phyloP scores from a whole-genome alignment of 2,329 filamentous ascomycete genomes.

The Monilinia polystroma region DNA sequence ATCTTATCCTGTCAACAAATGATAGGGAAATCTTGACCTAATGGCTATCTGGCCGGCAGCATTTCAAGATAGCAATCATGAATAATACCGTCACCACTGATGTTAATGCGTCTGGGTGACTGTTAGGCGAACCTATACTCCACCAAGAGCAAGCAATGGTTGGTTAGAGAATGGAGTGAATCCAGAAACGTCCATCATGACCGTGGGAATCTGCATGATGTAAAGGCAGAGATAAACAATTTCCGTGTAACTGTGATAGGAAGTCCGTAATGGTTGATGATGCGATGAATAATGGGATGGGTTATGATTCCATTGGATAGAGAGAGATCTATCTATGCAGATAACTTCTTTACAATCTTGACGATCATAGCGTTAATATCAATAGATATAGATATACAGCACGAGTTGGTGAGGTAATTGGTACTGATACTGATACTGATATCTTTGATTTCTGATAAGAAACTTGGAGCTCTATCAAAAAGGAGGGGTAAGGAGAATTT shows the following conservation, averaged over 20 bases:
- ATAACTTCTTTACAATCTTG: background rate
- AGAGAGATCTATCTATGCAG: background rate
- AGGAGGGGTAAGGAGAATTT: slow-evolving; percentile 9
- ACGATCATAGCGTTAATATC: background rate
- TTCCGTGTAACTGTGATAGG: slow-evolving; percentile 17
- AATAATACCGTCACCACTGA: slow-evolving; percentile 15
- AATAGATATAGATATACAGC: background rate
- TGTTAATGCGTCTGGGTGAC: slow-evolving; percentile 2
- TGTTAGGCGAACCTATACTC: slow-evolving; percentile 10
- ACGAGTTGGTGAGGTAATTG: slow-evolving; percentile 19
- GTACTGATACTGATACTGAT: slow-evolving; percentile 8
- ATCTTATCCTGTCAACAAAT: slow-evolving; percentile 12
- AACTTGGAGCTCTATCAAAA: slow-evolving; percentile 18
- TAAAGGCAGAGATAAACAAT: slow-evolving; percentile 5
- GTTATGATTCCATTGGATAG: no score
- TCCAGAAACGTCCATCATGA: background rate
- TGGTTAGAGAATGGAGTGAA: background rate
- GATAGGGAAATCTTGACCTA: slow-evolving; percentile 1
- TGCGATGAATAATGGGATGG: background rate
- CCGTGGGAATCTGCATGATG: slow-evolving; percentile 11
- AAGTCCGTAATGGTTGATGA: background rate
- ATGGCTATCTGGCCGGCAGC: slow-evolving; percentile 15
- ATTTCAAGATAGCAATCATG: slow-evolving; percentile 11
- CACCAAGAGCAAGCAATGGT: slow-evolving; percentile 12
- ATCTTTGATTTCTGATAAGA: slow-evolving; percentile 16